A percentile compares a stretch with the other conserved stretches of the same genome.
phyloP scores from a whole-genome alignment of 176 grass and related monocot genomes.

The Saccharum officinarum region DNA sequence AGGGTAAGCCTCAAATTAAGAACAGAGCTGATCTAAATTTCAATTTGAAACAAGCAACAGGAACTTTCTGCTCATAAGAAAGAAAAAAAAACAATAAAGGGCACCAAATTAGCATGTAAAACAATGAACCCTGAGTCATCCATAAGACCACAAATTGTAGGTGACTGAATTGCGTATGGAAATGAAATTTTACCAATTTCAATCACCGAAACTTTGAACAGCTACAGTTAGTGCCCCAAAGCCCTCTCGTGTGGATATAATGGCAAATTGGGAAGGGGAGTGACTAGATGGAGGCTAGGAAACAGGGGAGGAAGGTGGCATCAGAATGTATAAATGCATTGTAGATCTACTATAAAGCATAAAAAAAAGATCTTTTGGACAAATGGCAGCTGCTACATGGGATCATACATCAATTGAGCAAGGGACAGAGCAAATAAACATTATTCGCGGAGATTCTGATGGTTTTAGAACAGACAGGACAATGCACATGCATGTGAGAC shows the following conservation, averaged over 20 bases:
- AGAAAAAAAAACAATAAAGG: background rate
- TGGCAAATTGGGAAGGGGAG: conserved; percentile 30
- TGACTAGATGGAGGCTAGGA: conserved; percentile 26
- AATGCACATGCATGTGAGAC: conserved; percentile 59
- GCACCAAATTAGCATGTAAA: conserved; percentile 7
- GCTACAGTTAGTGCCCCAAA: conserved; percentile 22
- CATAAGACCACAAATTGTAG: background rate
- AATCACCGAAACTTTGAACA: conserved; percentile 1
- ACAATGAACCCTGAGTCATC: background rate
- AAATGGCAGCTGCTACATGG: conserved; percentile 27
- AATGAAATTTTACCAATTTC: conserved; percentile 5
- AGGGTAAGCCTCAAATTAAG: conserved; percentile 9
- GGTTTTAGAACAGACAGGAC: conserved; percentile 49
- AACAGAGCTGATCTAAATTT: conserved; percentile 4
- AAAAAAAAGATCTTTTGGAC: conserved; percentile 9
- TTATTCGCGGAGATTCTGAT: conserved; percentile 33
- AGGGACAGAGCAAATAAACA: conserved; percentile 42
- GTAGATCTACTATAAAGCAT: conserved; percentile 22
- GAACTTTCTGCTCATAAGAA: background rate
- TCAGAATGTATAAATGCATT: conserved; percentile 10
- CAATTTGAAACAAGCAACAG: conserved; percentile 24
- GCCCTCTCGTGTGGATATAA: conserved; percentile 28
- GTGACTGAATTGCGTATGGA: conserved; percentile 17
- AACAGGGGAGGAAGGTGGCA: conserved; percentile 19
- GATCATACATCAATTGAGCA: conserved; percentile 40